Percentiles rank a stretch among this genome's conserved stretches.
Conservation (phyloP, 148 eudicot species). For the Pharnaceum exiguum region DNA sequence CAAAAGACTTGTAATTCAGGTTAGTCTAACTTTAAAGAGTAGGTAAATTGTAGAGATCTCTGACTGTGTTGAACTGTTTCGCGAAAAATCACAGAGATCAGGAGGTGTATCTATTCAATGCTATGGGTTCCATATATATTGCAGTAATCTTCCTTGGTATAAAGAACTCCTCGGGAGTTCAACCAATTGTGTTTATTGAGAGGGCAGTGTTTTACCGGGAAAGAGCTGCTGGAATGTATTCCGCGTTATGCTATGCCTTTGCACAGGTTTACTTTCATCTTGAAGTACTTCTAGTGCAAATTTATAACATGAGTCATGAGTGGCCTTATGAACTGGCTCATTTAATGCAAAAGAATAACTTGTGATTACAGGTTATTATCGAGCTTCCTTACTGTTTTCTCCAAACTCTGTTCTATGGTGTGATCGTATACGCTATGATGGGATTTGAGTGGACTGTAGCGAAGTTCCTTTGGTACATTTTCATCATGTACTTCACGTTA, state of each 20-base stretch:
- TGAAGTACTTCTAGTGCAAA: too few species aligned
- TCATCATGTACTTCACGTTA: constrained; percentile 86
- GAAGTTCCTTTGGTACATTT: constrained; percentile 53
- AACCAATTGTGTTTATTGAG: constrained; percentile 75
- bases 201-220: constrained; percentile 91
- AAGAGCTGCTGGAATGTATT: constrained; percentile 92
- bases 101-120: constrained; percentile 43
- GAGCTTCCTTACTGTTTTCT: constrained; percentile 68
- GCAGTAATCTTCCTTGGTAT: constrained; percentile 72
- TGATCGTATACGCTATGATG: constrained; percentile 85
- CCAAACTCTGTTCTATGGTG: constrained; percentile 60
- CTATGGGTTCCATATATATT: constrained; percentile 68
- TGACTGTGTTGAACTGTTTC: too few species aligned
- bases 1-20: too few species aligned
- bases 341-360: too few species aligned
- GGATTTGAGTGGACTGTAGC: constrained; percentile 78
- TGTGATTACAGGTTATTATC: constrained; percentile 78
- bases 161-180: constrained; percentile 78
- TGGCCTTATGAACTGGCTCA: too few species aligned
- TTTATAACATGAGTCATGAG: too few species aligned
- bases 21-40: too few species aligned
- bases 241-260: constrained; percentile 72
- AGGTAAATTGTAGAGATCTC: too few species aligned
- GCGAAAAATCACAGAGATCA: too few species aligned
- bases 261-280: constrained; percentile 54